Percentiles rank a stretch among this genome's conserved stretches.
Conservation (phyloP, 257 asterid species). For the Solanum medicagineum region DNA sequence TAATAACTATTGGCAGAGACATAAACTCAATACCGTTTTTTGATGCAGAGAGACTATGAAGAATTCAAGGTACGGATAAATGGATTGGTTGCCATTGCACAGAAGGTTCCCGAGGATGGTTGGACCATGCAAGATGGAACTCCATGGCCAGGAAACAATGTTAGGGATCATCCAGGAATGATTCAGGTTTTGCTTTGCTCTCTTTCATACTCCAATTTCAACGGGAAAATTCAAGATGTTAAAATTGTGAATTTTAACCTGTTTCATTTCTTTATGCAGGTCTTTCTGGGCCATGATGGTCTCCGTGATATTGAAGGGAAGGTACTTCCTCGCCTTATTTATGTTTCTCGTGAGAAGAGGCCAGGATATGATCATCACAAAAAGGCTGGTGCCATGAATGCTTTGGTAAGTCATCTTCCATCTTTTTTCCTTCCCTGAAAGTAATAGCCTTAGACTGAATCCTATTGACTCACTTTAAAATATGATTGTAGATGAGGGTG, state of each 20-base stretch:
- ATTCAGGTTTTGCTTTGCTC: conserved; percentile 54
- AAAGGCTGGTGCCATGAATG: conserved; percentile 95
- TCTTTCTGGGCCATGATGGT: conserved; percentile 68
- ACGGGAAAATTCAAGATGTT: background rate
- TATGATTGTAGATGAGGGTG: conserved; percentile 35
- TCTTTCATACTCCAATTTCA: background rate
- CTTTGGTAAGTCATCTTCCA: conserved; percentile 36
- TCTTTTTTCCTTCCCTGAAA: background rate
- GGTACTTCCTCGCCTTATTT: conserved; percentile 74
- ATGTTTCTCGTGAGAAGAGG: conserved; percentile 94
- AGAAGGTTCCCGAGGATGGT: conserved; percentile 84
- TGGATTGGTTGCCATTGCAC: conserved; percentile 72
- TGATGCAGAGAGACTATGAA: conserved; percentile 74
- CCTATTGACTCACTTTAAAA: background rate
- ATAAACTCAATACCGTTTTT: background rate
- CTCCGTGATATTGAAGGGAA: conserved; percentile 72
- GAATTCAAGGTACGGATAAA: conserved; percentile 77
- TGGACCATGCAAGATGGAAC: conserved; percentile 97
- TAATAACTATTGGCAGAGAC: background rate
- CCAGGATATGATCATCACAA: conserved; percentile 87
- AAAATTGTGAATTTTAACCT: background rate
- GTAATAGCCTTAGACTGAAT: background rate
- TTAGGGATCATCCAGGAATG: conserved; percentile 92
- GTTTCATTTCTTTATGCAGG: conserved; percentile 23
- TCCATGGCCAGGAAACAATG: conserved; percentile 84